These are phyloP conservation scores for Erythrophleum fordii DNA, from an alignment of 306 rosid species.

Conservation along the genomic window DNA sequence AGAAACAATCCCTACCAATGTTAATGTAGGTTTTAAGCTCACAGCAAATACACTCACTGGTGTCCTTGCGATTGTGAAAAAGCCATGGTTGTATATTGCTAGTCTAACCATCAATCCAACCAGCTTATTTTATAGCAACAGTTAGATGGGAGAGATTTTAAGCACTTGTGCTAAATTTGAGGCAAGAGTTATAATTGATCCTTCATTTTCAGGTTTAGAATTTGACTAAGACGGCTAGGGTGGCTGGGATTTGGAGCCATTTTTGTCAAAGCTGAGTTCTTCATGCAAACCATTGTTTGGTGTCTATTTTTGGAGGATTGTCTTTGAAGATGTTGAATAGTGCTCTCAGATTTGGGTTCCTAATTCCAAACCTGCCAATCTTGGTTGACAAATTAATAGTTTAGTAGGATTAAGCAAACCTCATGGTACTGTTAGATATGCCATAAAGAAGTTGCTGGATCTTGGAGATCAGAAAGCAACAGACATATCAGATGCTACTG, in stretches of 20 bases:
- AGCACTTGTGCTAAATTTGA: slow-evolving; percentile 71
- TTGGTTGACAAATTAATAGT: slow-evolving; percentile 66
- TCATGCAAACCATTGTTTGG: slow-evolving; percentile 66
- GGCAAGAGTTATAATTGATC: slow-evolving; percentile 85
- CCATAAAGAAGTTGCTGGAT: too few species aligned
- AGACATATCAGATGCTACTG: slow-evolving; percentile 64
- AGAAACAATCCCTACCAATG: slow-evolving; percentile 63
- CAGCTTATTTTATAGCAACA: slow-evolving; percentile 75
- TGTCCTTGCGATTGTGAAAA: slow-evolving; percentile 59
- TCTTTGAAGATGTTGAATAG: slow-evolving; percentile 78
- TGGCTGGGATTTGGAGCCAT: slow-evolving; percentile 77
- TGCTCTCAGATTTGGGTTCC: slow-evolving; percentile 78
- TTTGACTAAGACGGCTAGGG: slow-evolving; percentile 75
- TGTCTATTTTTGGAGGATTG: slow-evolving; percentile 87
- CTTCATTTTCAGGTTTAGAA: slow-evolving; percentile 95
- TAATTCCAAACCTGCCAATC: slow-evolving; percentile 66
- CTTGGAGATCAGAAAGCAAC: slow-evolving; percentile 69
- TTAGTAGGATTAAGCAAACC: slow-evolving; percentile 79
- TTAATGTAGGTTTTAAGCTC: slow-evolving; percentile 68
- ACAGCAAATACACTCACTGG: slow-evolving; percentile 65
- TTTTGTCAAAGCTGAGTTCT: slow-evolving; percentile 65
- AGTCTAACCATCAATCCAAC: too few species aligned
- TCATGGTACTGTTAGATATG: too few species aligned
- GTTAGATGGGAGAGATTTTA: slow-evolving; percentile 67
- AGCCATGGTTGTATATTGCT: slow-evolving; percentile 94